Percentiles rank a stretch among this genome's conserved stretches.
phyloP scores from a whole-genome alignment of 768 basidiomycete species.

The Boletus barrowsii region DNA sequence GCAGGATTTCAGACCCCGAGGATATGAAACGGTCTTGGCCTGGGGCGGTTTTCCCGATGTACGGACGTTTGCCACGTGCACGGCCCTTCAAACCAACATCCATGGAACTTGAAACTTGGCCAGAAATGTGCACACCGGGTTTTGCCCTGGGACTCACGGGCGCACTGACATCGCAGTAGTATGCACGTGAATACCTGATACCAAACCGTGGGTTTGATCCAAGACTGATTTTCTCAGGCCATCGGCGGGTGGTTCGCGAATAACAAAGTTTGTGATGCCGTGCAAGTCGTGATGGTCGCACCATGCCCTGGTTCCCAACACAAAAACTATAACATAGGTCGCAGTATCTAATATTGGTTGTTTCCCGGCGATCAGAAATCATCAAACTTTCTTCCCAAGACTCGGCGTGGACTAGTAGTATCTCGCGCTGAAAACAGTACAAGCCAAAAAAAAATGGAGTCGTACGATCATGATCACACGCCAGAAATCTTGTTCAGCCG shows the following conservation, averaged over 20 bases:
- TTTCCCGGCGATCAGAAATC: conserved; percentile 1
- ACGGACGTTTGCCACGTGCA: conserved; percentile 31
- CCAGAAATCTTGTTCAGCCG: neutral
- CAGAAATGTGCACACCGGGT: conserved; percentile 25
- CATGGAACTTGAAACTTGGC: conserved; percentile 36
- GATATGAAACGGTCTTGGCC: conserved; percentile 54
- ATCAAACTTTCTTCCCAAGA: conserved; percentile 9
- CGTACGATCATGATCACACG: conserved; percentile 1
- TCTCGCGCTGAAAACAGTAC: neutral
- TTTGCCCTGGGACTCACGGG: conserved; percentile 46
- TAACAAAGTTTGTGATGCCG: conserved; percentile 5
- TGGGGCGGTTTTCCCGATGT: conserved; percentile 41
- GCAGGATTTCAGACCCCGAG: conserved; percentile 31
- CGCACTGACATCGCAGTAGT: conserved; percentile 34
- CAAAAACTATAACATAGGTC: conserved; percentile 2
- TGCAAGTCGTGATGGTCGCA: neutral
- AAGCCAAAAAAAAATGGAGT: neutral
- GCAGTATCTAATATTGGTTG: neutral
- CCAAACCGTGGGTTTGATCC: no score
- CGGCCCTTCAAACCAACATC: conserved; percentile 28
- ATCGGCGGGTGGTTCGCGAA: conserved; percentile 11
- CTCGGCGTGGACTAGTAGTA: neutral
- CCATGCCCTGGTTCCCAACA: neutral
- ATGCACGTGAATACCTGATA: conserved; percentile 21
- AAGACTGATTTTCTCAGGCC: neutral